These are phyloP conservation scores for Candida dubliniensis DNA, from an alignment of 1,139 yeast species.

Conservation along the genomic window DNA sequence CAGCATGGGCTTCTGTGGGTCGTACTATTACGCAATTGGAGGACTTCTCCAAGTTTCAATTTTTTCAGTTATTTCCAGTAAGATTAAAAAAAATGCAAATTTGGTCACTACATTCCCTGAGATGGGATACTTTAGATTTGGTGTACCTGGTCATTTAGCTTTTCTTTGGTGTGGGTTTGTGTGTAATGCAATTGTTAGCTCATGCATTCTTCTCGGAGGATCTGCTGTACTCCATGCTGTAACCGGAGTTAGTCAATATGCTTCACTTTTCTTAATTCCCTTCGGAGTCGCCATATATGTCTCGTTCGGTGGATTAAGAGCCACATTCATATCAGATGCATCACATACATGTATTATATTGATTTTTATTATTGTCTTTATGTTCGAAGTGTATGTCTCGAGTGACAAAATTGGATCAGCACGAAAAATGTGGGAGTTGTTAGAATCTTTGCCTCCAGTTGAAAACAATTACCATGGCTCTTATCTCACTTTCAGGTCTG, in stretches of 20 bases:
- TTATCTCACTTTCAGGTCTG: conserved; percentile 46
- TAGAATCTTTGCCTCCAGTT: conserved; percentile 38
- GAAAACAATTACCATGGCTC: conserved; percentile 48
- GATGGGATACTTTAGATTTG: conserved; percentile 37
- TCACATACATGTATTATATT: conserved; percentile 44
- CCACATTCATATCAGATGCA: conserved; percentile 49
- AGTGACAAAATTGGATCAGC: conserved; percentile 48
- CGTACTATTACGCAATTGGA: conserved; percentile 23
- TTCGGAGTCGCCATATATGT: conserved; percentile 39
- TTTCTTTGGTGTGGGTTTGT: conserved; percentile 38
- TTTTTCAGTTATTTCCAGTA: conserved; percentile 37
- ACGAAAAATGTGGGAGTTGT: conserved; percentile 44
- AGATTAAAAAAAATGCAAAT: conserved; percentile 39
- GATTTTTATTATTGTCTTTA: conserved; percentile 39
- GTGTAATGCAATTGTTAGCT: conserved; percentile 37
- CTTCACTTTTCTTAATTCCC: conserved; percentile 37
- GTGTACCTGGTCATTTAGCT: conserved; percentile 35
- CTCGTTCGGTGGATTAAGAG: conserved; percentile 46
- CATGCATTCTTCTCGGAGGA: conserved; percentile 41
- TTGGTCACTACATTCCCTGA: conserved; percentile 42
- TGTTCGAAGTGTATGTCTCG: conserved; percentile 42
- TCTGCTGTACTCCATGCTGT: conserved; percentile 35
- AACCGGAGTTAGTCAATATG: conserved; percentile 38
- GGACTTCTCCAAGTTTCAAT: conserved; percentile 37
- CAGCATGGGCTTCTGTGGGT: conserved; percentile 24